Evolutionary conservation across 2,329 filamentous ascomycete genomes (phyloP), one percentile per base, ranked within the genome.

Genomic region (Nannizziopsis barbatae): DNA sequence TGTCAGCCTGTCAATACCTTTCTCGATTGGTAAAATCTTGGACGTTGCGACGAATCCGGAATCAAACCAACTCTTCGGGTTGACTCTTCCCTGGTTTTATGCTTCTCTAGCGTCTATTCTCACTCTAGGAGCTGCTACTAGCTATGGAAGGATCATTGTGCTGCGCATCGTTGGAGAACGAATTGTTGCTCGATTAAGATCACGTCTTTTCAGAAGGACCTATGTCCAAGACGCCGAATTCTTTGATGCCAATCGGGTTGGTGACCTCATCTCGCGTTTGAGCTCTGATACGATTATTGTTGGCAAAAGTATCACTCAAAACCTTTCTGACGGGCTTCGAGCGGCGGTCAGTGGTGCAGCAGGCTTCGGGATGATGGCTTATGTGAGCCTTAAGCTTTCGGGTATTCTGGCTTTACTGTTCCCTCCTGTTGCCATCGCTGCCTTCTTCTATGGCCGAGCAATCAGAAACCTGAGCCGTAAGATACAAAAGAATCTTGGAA

Each of bases 161-260:
- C 76, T 98, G 17, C 81, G 92, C 20, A 92, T 96, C 53, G 86
- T 98, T 6, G 93, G 92, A 54, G 92, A 98, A 67, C 79, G 92
- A 37, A 92, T 98, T 50, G 92, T 98, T 47, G 83, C 90, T 9
- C 80, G 90, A 57, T 75, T 98, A 48, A 80, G 92, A 52, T 90
- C 89, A 12, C 84, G 87, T 62, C 79, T 98, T 3, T 98, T 94
- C 70, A 80, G 87, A 55, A 80, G 84, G 55, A 98, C 92, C 0
- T 94, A 93, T 58, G 77, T 92, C n/a, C 92, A 98, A 65, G 92
- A 98, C 65, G 92, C 92, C 50, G 92, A 96, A 61, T 98, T 98
- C 71, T 98, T 98, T 62, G 92, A 98, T 63, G 92, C 92, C 35
- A 98, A 98, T 69, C 79, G 92, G 20, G 89, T 95, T 20, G 92